These are phyloP conservation scores for Arabis alpina DNA, from an alignment of 345 rosid species.

Conservation along the genomic window DNA sequence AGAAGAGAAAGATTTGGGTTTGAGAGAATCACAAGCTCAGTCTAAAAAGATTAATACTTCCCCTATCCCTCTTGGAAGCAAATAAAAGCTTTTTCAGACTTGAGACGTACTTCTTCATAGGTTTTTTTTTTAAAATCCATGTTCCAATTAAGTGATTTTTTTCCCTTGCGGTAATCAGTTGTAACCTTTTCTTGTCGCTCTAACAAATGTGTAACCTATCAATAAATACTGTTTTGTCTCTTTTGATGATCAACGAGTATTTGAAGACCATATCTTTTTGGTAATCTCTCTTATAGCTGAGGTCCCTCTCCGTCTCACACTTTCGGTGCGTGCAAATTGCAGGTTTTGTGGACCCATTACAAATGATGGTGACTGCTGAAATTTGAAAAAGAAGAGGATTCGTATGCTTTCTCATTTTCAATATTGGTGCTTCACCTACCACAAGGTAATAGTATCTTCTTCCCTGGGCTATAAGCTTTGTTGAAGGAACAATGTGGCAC, in stretches of 20 bases:
- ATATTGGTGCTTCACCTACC: background rate
- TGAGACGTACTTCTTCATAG: slow-evolving; percentile 23
- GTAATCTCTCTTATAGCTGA: slow-evolving; percentile 1
- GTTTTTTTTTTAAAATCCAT: slow-evolving; percentile 1
- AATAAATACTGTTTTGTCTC: slow-evolving; percentile 22
- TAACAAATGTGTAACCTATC: slow-evolving; percentile 39
- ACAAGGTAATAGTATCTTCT: slow-evolving; percentile 27
- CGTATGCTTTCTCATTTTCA: too few relatives aligned
- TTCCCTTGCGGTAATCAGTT: slow-evolving; percentile 31
- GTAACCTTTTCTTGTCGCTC: slow-evolving; percentile 28
- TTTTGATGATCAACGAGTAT: background rate
- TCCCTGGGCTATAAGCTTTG: background rate
- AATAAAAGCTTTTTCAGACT: slow-evolving; percentile 27
- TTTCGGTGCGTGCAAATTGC: slow-evolving; percentile 24
- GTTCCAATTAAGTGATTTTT: slow-evolving; percentile 25
- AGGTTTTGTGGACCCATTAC: slow-evolving; percentile 17
- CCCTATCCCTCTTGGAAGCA: slow-evolving; percentile 43
- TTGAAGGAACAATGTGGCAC: slow-evolving; percentile 5
- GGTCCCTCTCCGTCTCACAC: slow-evolving; percentile 17
- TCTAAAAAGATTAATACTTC: slow-evolving; percentile 39
- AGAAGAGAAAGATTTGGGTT: slow-evolving; percentile 37
- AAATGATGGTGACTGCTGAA: too few relatives aligned
- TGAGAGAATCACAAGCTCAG: slow-evolving; percentile 39
- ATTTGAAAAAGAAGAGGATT: too few relatives aligned
- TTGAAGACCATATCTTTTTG: slow-evolving; percentile 2